Evolutionary conservation across 2,329 filamentous ascomycete genomes (phyloP), one percentile per base, ranked within the genome.

Genomic region (Herpotrichia juniperi): DNA sequence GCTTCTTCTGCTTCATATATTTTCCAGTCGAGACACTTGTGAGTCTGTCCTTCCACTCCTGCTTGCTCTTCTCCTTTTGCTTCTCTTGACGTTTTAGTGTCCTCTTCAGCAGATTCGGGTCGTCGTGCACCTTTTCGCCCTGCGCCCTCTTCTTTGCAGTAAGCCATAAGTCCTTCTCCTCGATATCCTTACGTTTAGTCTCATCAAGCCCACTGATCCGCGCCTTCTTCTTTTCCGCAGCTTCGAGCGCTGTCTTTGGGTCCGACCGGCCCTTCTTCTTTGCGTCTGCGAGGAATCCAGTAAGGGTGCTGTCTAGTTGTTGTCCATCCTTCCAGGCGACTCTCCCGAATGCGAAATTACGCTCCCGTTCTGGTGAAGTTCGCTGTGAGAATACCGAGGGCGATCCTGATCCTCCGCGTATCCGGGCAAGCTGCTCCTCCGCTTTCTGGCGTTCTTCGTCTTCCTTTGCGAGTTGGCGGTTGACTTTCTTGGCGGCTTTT

Each of bases 111-210:
- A 96, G 77, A 40, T 84, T 86, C 57, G 91, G 91, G 72, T 96
- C 91, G 68, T 97, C 92, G 54, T 86, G 87, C 28, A 97, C 88
- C 70, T 91, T 90, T 69, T 96, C 93, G 43, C 94, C 94, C 72
- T 96, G 90, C 1, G 89, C 91, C 21, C 89, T 87, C 75, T 91
- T 91, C 75, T 93, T 89, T 2, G 94, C 94, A 42, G 90, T 93
- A 53, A 97, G 81, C 94, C 94, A 99, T 51, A 87, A 80, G 66
- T 99, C 93, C 79, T 97, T 97, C 75, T 97, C 91, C 54, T 92
- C 87, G 39, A 97, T 88, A 53, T 96, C 90, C 56, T 87, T 87
- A 50, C 89, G 88, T 78, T 96, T 96, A 60, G 86, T 84, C 1
- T 88, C 85, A 63, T 93, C 89, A 67, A 96, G 84, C 24, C 79